A percentile compares a stretch with the other conserved stretches of the same genome.
Evolutionary conservation across 2,329 filamentous ascomycete genomes (phyloP).

Genomic region (Phialophora macrospora): DNA sequence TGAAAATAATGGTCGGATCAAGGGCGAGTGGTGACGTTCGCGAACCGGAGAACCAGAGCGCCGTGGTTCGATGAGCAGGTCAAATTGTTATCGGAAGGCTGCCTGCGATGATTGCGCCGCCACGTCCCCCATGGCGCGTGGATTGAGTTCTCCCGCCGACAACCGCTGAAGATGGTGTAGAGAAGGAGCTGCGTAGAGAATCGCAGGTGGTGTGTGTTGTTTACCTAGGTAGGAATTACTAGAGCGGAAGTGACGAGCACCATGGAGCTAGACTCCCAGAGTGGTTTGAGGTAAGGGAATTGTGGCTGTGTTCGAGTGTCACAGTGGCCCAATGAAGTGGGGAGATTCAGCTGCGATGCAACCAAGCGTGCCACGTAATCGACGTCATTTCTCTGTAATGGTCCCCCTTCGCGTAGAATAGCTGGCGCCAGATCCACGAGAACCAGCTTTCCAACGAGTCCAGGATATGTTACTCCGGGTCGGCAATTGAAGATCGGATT

Average conservation of each 20-base stretch:
- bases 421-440: not conserved
- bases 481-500: not conserved
- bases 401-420: too few species aligned
- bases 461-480: not conserved
- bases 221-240: not conserved
- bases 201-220: not conserved
- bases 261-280: slow-evolving; percentile 1
- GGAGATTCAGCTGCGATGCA: not conserved
- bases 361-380: not conserved
- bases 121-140: slow-evolving; percentile 26
- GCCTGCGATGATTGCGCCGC: slow-evolving; percentile 19
- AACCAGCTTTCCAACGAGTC: not conserved
- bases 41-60: slow-evolving; percentile 11
- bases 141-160: slow-evolving; percentile 1
- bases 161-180: slow-evolving; percentile 2
- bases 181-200: slow-evolving; percentile 6
- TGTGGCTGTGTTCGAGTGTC: not conserved
- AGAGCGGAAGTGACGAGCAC: not conserved
- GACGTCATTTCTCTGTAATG: not conserved
- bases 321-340: not conserved
- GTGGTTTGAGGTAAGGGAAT: not conserved
- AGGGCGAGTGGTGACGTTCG: not conserved
- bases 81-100: slow-evolving; percentile 24
- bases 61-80: slow-evolving; percentile 7
- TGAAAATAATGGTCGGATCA: slow-evolving; percentile 10